These are phyloP conservation scores for Saccharomyces kudriavzevii DNA, from an alignment of 805 yeast genomes.

Conservation along the genomic window DNA sequence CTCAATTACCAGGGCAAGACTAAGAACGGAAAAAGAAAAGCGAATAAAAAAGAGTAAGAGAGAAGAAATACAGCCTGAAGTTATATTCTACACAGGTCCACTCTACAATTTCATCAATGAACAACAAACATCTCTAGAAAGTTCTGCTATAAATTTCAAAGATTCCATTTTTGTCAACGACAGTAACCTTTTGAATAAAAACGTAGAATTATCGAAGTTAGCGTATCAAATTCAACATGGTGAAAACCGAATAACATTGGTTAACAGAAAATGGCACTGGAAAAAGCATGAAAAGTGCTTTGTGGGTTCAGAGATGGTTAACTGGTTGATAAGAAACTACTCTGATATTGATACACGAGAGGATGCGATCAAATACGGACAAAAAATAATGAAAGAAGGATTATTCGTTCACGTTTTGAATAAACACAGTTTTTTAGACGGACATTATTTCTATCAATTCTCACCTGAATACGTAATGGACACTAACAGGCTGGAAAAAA, in stretches of 20 bases:
- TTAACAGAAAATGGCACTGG: slow-evolving; percentile 89
- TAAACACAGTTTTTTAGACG: slow-evolving; percentile 81
- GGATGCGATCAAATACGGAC: slow-evolving; percentile 77
- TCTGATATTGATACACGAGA: slow-evolving; percentile 75
- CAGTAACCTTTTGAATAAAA: slow-evolving; percentile 37
- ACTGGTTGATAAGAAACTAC: slow-evolving; percentile 74
- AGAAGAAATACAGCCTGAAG: slow-evolving; percentile 59
- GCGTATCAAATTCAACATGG: slow-evolving; percentile 58
- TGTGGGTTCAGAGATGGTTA: slow-evolving; percentile 75
- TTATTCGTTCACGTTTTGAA: slow-evolving; percentile 74
- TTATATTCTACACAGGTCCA: slow-evolving; percentile 81
- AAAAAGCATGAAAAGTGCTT: slow-evolving; percentile 69
- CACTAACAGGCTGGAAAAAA: slow-evolving; percentile 8
- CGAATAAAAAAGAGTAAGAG: slow-evolving; percentile 26
- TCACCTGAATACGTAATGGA: slow-evolving; percentile 42
- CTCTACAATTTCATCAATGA: slow-evolving; percentile 56
- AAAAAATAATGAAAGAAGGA: slow-evolving; percentile 60
- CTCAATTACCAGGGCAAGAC: slow-evolving; percentile 50
- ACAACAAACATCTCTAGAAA: slow-evolving; percentile 37
- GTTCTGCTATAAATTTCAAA: slow-evolving; percentile 27
- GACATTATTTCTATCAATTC: slow-evolving; percentile 81
- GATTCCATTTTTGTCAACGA: slow-evolving; percentile 31
- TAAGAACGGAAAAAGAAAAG: slow-evolving; percentile 37
- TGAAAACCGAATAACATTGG: slow-evolving; percentile 53
- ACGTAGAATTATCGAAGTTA: slow-evolving; percentile 43